Base-by-base conservation (phyloP, 164 flowering plant species). In the Houttuynia cordata region DNA sequence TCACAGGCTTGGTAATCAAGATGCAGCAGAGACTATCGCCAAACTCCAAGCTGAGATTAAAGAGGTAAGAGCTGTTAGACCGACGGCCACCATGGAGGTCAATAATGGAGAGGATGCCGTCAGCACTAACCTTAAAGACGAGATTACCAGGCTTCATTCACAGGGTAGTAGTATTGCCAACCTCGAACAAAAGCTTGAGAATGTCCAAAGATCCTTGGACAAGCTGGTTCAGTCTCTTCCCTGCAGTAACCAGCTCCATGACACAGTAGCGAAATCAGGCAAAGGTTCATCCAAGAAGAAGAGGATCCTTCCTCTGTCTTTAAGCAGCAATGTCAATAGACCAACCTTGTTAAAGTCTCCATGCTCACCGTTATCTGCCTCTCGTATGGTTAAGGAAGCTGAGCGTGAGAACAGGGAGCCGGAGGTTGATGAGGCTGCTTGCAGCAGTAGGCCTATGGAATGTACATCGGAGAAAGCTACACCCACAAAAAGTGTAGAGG, bases 11-110 rank as follows among this genome's bases (percentile, higher is more conserved):
- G 99, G 97, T 47, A 91, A 88, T 70, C 97, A 94, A 77, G 95
- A 87, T 82, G 99, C 94, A 20, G 96, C 96, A 19, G 97, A 86
- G 78, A 94, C 97, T 40, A 82, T 91, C 62, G 97, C 97, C 39
- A 91, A 82, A 73, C 79, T 94, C 61, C 99, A 94, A 75, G 95
- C 80, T 60, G 99, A 94, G 71, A 88, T 91, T 62, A 76, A 80
- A 63, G 97, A 81, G 63, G 86, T 94, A 96, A 78, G 83, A 21
- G 19, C 87, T 0, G 76, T 82, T 20, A 70, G 68, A 60, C 62
- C 87, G 57, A 57, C 41, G 57, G 57, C 49, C 30, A 64, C 67
- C 1, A 76, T 74, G 67, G 84, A 76, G 49, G 81, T 82, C 61
- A 77, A 76, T 50, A 80, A 73, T 60, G 82, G 68, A 57, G 79